Percentiles rank a stretch among this genome's conserved stretches.
These are phyloP conservation scores for Prototheca stagnorum DNA, from an alignment of 163 green algal genomes.

Conservation along the genomic window DNA sequence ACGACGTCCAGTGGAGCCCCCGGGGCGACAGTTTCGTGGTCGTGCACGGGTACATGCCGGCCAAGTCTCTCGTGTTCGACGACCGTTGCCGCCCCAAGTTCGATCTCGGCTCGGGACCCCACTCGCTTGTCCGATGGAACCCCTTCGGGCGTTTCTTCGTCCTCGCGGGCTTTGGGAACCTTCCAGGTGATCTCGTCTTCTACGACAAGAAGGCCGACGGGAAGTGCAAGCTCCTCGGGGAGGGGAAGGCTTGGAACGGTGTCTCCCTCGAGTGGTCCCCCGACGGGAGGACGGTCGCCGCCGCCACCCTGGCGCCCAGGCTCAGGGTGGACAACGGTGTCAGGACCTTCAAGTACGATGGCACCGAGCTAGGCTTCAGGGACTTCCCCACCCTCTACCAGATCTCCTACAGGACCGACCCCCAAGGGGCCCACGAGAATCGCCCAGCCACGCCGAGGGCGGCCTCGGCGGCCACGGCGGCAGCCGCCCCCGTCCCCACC, in stretches of 20 bases:
- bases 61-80: conserved; percentile 63
- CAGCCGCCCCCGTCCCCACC: too few relatives aligned
- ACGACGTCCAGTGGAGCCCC: conserved; percentile 89
- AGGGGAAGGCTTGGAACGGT: conserved; percentile 30
- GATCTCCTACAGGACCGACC: conserved; percentile 36
- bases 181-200: conserved; percentile 86
- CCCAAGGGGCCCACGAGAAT: conserved; percentile 30
- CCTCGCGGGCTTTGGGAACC: conserved; percentile 87
- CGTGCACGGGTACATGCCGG: conserved; percentile 76
- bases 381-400: conserved; percentile 44
- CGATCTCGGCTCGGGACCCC: conserved; percentile 71
- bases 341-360: conserved; percentile 42
- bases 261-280: conserved; percentile 78
- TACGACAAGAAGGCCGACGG: conserved; percentile 70
- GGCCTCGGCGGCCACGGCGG: conserved; percentile 1
- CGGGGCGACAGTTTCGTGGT: conserved; percentile 51
- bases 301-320: conserved; percentile 67
- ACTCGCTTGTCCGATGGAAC: conserved; percentile 78
- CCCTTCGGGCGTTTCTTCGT: conserved; percentile 71
- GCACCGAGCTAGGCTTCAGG: conserved; percentile 17
- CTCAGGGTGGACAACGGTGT: conserved; percentile 92
- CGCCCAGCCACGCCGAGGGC: conserved; percentile 6
- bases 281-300: conserved; percentile 66
- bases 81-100: conserved; percentile 61
- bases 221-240: conserved; percentile 63